Evolutionary conservation across 257 asterid genomes (phyloP), one percentile per base, ranked within the genome.

Genomic region (Henckelia pumila): DNA sequence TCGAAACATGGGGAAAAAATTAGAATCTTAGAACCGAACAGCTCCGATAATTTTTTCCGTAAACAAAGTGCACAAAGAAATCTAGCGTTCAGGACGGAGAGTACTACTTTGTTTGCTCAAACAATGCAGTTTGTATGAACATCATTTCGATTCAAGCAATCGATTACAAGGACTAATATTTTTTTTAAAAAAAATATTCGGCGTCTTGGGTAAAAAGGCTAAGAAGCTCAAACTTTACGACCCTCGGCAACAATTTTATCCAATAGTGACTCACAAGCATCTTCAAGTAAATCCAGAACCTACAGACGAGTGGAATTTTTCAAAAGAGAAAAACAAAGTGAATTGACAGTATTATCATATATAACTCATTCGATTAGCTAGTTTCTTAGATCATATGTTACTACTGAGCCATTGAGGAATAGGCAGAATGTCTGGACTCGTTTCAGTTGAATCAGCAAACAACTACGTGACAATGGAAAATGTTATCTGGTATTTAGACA

Each of bases 231-330:
- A 55, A 94, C 99, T 96, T 88, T 86, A 61, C 62, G 62, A 55
- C 73, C 37, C 68, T 73, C 75, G 16, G 73, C 81, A 56, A 80
- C 66, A 74, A 81, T 76, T 66, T 75, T 80, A 19, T 79, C 89
- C 78, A 94, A 50, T 19, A 94, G 85, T 1, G 97, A 83, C 32
- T 82, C 91, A 17, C 99, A 94, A 1, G 88, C 96, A 66, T 94
- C 99, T 71, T 94, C 95, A 1, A 94, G 96, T 63, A 94, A 65
- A 82, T 94, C 96, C 61, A 94, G 66, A 55, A 94, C 99, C 99
- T 93, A 71, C 7, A 61, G 32, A 65, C 57, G 59, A n/a, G 33
- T 37, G 11, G 47, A 37, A 37, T 8, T 11, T 40, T 40, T 14
- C n/a, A 3, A 40, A 14, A 7, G 52, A 40, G 19, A 40, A 40